Conservation (phyloP, 768 basidiomycete species). For the Steccherinum ochraceum region DNA sequence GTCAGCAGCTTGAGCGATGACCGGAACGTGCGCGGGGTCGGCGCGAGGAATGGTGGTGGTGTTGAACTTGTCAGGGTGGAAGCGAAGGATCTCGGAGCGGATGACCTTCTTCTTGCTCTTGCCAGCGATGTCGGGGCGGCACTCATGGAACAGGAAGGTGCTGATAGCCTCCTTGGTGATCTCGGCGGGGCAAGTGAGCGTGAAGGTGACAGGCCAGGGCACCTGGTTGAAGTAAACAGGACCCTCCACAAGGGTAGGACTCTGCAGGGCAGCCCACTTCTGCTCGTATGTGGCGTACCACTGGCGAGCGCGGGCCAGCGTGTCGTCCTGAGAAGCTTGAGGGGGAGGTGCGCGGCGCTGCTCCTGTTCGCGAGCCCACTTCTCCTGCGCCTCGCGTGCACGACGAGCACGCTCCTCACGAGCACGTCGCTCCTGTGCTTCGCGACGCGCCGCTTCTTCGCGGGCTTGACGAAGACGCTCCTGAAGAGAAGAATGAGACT, state of each 20-base stretch:
- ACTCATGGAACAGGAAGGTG: slow-evolving; percentile 33
- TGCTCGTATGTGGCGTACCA: neutral
- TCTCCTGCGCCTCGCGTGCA: neutral
- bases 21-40: neutral
- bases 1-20: neutral
- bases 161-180: slow-evolving; percentile 28
- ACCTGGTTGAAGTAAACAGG: slow-evolving; percentile 25
- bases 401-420: neutral
- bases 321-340: neutral
- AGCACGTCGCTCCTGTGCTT: neutral
- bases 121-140: slow-evolving; percentile 16
- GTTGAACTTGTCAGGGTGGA: slow-evolving; percentile 53
- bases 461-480: too few relatives aligned
- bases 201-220: slow-evolving; percentile 37
- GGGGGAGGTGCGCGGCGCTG: neutral
- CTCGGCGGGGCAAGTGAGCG: slow-evolving; percentile 19
- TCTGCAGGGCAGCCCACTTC: neutral
- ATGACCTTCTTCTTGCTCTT: slow-evolving; percentile 29
- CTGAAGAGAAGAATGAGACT: too few relatives aligned
- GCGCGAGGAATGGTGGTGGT: slow-evolving; percentile 11
- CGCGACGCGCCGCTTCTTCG: neutral
- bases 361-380: neutral
- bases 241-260: neutral
- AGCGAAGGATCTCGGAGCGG: slow-evolving; percentile 41
- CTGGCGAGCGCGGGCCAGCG: neutral